Base-by-base conservation (phyloP, 2,329 filamentous ascomycete genomes). In the Arthroderma sp. region DNA sequence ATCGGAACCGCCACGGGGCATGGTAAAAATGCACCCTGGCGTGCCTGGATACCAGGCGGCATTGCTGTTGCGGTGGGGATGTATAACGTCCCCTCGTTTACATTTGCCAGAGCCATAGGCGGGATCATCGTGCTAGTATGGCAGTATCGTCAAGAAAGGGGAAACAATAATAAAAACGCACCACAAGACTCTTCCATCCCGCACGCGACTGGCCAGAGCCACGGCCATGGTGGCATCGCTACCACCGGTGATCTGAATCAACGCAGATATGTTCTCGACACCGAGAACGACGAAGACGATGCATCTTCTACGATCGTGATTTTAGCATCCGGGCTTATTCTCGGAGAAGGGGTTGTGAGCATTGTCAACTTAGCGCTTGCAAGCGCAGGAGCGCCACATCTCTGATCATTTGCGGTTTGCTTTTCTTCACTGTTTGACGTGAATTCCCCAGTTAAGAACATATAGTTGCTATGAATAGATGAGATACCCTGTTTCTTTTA, bases 11-110 rank as follows among this genome's bases (percentile, higher is more conserved):
- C 58, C 4, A 53, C 53, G 56, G 43, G 63, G 5, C 61, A 10
- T 61, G 60, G 36, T 51, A 56, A 44, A 56, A 50, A 47, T 54
- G 55, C 62, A 1, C 55, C 57, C 4, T 94, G 86, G 86, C 73
- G 83, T 55, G 69, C 78, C 1, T 84, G 78, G 59, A 71, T 98
- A 8, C 91, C 91, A 0, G 89, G 91, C 5, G 91, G 91, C 0
- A 95, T 98, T 56, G 89, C 91, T 2, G 89, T 98, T 15, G 91
- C 91, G 34, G 86, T 95, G 56, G 88, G 91, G 40, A 98, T 98
- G 79, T 98, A 96, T 66, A 98, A 96, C 56, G 86, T 89, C 0
- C 91, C 91, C 0, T 94, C 86, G 0, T 98, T 98, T 59, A 98
- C 91, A 0, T 69, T 98, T 33, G 88, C 91, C 0, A 72, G 91